Evolutionary conservation across 73 alveolate genomes (phyloP).

Genomic region (Symbiodinium pilosum): DNA sequence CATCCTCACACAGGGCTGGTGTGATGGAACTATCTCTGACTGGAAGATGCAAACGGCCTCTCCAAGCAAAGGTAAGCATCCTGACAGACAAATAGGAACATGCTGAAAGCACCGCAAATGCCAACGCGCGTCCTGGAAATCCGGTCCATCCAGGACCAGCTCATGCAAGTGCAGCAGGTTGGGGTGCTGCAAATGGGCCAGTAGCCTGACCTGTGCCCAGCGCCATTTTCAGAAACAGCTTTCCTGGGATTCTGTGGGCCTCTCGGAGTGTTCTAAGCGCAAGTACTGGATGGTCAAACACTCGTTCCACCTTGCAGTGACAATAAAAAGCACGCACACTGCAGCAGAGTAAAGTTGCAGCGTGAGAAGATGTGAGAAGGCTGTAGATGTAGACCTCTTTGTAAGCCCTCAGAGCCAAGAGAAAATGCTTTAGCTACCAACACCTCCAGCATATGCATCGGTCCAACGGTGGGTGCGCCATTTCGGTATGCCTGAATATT

Average conservation of each 20-base stretch:
- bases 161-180: conserved; percentile 43
- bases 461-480: too few relatives aligned
- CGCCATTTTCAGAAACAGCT: too few relatives aligned
- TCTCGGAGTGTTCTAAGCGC: conserved; percentile 77
- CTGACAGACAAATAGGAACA: conserved; percentile 5
- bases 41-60: too few relatives aligned
- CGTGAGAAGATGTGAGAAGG: too few relatives aligned
- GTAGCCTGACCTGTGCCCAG: conserved; percentile 20
- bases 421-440: too few relatives aligned
- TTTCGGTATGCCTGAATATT: too few relatives aligned
- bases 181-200: conserved; percentile 82
- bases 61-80: conserved; percentile 77
- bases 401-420: too few relatives aligned
- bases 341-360: too few relatives aligned
- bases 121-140: conserved; percentile 21
- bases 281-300: conserved; percentile 61
- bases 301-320: conserved; percentile 8
- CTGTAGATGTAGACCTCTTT: too few relatives aligned
- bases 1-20: conserved; percentile 25
- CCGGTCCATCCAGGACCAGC: conserved; percentile 51
- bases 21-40: background rate
- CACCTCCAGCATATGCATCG: too few relatives aligned
- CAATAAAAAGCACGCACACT: background rate
- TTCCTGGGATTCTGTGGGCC: too few relatives aligned
- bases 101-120: too few relatives aligned